phyloP scores from a whole-genome alignment of 208 protist species.

The Acanthamoeba triangularis region DNA sequence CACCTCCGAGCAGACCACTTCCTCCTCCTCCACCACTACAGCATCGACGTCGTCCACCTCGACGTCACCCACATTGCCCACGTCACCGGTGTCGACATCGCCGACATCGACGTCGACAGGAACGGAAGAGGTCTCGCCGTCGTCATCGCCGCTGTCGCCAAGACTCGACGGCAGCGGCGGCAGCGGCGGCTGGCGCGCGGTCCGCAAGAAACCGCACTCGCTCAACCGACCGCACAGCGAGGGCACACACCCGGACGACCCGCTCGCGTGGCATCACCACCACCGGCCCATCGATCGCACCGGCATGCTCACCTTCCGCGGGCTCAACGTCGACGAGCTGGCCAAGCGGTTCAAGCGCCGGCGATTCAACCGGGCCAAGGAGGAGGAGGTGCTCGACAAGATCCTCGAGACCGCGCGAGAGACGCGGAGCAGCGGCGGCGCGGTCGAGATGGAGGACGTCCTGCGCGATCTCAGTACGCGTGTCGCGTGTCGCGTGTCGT shows the following conservation, averaged over 20 bases:
- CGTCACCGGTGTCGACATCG: background rate
- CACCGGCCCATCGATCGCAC: background rate
- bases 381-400: slow-evolving; percentile 57
- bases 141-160: background rate
- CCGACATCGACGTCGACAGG: background rate
- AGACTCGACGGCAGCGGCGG: background rate
- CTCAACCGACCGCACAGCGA: background rate
- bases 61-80: background rate
- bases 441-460: slow-evolving; percentile 6
- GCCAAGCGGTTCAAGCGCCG: slow-evolving; percentile 63
- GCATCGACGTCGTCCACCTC: background rate
- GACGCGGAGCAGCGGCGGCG: background rate
- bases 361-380: slow-evolving; percentile 63
- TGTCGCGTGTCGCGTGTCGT: too few species aligned
- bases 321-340: slow-evolving; percentile 44
- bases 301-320: slow-evolving; percentile 2
- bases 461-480: background rate
- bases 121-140: background rate
- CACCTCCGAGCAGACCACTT: background rate
- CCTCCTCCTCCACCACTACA: background rate
- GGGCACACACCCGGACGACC: background rate
- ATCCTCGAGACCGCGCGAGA: background rate
- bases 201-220: background rate
- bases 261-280: background rate
- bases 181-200: background rate